These are phyloP conservation scores for Glebionis coronaria DNA, from an alignment of 129 eudicot genomes.

Conservation along the genomic window DNA sequence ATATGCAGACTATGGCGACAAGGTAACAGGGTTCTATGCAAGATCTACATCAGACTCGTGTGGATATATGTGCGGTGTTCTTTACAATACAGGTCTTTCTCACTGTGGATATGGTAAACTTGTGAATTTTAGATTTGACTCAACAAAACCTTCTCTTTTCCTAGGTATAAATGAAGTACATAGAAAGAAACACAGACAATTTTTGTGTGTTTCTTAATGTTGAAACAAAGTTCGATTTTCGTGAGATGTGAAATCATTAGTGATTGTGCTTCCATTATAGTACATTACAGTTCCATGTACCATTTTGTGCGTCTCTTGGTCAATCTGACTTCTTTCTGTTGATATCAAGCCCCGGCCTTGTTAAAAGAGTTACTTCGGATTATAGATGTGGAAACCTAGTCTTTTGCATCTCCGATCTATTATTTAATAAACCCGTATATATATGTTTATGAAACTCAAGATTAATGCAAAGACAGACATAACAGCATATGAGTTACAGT, in stretches of 20 bases:
- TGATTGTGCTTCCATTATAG: background rate
- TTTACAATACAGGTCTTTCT: constrained; percentile 2
- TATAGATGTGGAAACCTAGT: background rate
- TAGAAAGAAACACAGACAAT: constrained; percentile 12
- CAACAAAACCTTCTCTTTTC: background rate
- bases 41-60: constrained; percentile 1
- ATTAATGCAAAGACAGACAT: no score
- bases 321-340: background rate
- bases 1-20: constrained; percentile 21
- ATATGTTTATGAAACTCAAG: no score
- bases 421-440: no score
- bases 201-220: background rate
- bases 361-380: background rate
- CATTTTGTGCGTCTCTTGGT: background rate
- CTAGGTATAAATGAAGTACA: constrained; percentile 8
- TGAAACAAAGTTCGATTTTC: constrained; percentile 10
- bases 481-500: no score
- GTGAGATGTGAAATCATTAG: constrained; percentile 7
- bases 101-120: constrained; percentile 4
- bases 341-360: background rate
- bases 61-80: constrained; percentile 10
- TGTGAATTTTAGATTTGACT: constrained; percentile 14
- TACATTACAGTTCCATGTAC: no score
- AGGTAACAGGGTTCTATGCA: background rate
- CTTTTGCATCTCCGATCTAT: background rate